Evolutionary conservation across 75 land plant species (phyloP).

Genomic region (Cupressus sempervirens): DNA sequence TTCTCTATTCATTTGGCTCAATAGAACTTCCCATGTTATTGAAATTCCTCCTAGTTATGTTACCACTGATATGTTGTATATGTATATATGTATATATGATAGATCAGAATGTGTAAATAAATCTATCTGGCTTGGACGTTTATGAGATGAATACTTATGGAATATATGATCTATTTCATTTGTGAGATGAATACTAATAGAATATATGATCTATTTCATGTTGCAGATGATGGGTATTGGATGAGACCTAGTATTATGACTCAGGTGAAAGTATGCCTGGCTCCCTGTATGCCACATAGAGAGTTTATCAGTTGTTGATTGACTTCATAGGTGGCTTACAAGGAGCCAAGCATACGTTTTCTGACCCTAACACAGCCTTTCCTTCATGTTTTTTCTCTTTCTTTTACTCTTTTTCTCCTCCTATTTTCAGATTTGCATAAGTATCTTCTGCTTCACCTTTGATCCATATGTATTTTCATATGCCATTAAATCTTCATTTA

Average conservation of each 20-base stretch:
- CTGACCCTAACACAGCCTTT: not conserved
- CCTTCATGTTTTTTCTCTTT: not conserved
- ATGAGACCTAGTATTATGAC: not conserved
- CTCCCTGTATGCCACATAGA: constrained; percentile 16
- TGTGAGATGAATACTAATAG: not conserved
- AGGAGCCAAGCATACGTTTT: constrained; percentile 14
- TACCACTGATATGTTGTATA: not conserved
- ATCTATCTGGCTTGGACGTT: not conserved
- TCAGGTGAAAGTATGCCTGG: constrained; percentile 12
- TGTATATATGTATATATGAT: not conserved
- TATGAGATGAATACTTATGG: not conserved
- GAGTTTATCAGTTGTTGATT: constrained; percentile 8
- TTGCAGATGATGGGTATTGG: not conserved
- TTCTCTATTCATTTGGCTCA: not conserved
- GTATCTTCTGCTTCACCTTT: not conserved
- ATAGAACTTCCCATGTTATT: not conserved
- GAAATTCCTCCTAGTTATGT: not conserved
- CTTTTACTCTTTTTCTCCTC: too few species aligned
- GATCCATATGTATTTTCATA: not conserved
- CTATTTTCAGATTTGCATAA: too few species aligned
- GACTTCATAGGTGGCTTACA: constrained; percentile 15
- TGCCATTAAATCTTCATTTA: not conserved
- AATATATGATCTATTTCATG: not conserved
- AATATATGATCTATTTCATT: not conserved
- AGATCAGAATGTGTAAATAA: not conserved